Evolutionary conservation across 1,284 basidiomycete species (phyloP).

Genomic region (Ceratobasidium papillatum): DNA sequence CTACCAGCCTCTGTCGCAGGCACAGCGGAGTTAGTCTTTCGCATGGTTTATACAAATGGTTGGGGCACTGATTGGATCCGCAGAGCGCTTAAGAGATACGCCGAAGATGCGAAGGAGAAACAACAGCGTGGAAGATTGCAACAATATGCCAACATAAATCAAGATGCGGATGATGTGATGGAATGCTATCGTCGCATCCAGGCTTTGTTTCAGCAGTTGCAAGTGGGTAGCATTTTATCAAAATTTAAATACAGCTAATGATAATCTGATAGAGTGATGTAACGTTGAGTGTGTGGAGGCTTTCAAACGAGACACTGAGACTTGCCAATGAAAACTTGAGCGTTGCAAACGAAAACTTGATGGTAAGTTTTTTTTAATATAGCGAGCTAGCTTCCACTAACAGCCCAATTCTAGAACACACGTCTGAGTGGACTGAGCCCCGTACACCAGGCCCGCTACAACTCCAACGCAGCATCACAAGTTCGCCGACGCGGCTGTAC

Average conservation of each 20-base stretch:
- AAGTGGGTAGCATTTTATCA: not conserved
- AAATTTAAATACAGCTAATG: too few species aligned
- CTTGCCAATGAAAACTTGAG: not conserved
- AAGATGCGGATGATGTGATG: too few species aligned
- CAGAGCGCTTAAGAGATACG: too few species aligned
- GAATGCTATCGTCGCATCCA: constrained; percentile 7
- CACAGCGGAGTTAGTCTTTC: too few species aligned
- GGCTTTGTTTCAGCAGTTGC: not conserved
- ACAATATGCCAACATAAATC: too few species aligned
- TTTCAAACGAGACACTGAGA: not conserved
- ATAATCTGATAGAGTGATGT: not conserved
- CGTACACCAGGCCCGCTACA: not conserved
- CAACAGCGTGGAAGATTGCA: too few species aligned
- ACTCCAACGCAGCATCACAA: not conserved
- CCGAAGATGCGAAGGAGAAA: too few species aligned
- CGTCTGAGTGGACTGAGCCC: not conserved
- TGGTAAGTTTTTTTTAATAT: not conserved
- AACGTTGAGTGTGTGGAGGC: not conserved
- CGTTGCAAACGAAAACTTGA: not conserved
- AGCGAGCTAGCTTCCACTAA: not conserved
- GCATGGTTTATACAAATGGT: too few species aligned
- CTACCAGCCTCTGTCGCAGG: too few species aligned
- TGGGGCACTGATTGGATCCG: too few species aligned
- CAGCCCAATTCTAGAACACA: not conserved
- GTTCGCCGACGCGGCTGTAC: constrained; percentile 45